A percentile compares a stretch with the other conserved stretches of the same genome.
Conservation (phyloP, 495 filamentous ascomycete genomes). For the Aspergillus bridgeri region DNA sequence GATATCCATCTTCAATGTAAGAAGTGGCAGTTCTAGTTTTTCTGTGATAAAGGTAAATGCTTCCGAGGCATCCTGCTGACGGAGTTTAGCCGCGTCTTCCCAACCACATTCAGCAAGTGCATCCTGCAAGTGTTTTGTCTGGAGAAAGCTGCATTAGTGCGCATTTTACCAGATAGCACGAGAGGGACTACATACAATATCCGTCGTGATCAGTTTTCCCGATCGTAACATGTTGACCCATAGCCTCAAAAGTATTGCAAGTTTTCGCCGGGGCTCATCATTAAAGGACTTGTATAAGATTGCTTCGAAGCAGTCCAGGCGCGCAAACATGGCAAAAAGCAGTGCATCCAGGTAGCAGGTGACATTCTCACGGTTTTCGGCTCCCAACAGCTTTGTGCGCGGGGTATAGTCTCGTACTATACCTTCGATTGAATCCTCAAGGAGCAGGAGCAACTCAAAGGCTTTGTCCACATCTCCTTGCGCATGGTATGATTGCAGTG, state of each 20-base stretch:
- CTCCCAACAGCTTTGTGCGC: conserved; percentile 70
- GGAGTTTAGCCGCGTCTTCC: conserved; percentile 69
- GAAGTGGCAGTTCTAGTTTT: conserved; percentile 77
- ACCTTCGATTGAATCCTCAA: conserved; percentile 77
- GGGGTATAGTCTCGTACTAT: conserved; percentile 71
- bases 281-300: conserved; percentile 71
- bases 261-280: conserved; percentile 63
- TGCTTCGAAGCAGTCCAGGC: conserved; percentile 83
- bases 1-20: conserved; percentile 91
- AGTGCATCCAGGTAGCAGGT: conserved; percentile 91
- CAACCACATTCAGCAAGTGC: conserved; percentile 86
- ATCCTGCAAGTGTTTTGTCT: conserved; percentile 82
- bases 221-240: conserved; percentile 92
- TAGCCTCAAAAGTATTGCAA: conserved; percentile 71
- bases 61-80: conserved; percentile 92
- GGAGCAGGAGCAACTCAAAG: conserved; percentile 67
- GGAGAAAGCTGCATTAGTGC: conserved; percentile 28
- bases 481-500: conserved; percentile 60
- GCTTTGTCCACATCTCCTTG: conserved; percentile 71
- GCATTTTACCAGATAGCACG: neutral
- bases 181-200: conserved; percentile 60
- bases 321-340: conserved; percentile 96
- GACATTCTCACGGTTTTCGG: conserved; percentile 78
- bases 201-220: conserved; percentile 78
- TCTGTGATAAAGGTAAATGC: conserved; percentile 94